Percentiles rank a stretch among this genome's conserved stretches.
These are phyloP conservation scores for Azolla pinnata DNA, from an alignment of 75 land plant genomes.

Conservation along the genomic window DNA sequence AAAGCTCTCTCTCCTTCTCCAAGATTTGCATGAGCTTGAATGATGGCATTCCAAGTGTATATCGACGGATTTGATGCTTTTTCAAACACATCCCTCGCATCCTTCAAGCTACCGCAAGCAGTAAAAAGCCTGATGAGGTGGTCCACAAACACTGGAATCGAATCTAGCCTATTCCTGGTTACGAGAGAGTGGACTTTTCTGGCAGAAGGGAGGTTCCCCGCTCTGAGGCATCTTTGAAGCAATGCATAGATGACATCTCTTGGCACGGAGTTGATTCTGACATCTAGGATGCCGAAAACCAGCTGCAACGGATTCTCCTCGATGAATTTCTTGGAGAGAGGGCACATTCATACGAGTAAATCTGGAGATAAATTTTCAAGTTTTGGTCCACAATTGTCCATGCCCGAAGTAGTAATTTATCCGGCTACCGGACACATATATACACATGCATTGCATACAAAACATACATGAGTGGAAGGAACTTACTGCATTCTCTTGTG, in stretches of 20 bases:
- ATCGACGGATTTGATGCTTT: not conserved
- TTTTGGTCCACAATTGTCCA: too few relatives aligned
- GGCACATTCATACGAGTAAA: too few relatives aligned
- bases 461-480: too few relatives aligned
- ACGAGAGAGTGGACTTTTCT: not conserved
- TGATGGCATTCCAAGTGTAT: constrained; percentile 4
- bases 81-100: not conserved
- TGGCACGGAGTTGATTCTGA: too few relatives aligned
- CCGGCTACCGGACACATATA: too few relatives aligned
- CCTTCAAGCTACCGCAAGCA: not conserved
- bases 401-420: too few relatives aligned
- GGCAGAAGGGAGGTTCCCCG: not conserved
- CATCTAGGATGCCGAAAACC: too few relatives aligned
- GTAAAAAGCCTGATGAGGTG: constrained; percentile 2
- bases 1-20: constrained; percentile 2
- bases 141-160: not conserved
- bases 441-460: too few relatives aligned
- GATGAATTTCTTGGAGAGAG: too few relatives aligned
- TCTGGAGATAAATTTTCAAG: too few relatives aligned
- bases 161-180: not conserved
- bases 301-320: too few relatives aligned
- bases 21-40: constrained; percentile 1
- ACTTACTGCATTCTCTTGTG: too few relatives aligned
- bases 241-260: not conserved
- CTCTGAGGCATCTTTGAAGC: not conserved